Evolutionary conservation across 345 rosid genomes (phyloP), one percentile per base, ranked within the genome.

Genomic region (Orychophragmus violaceus): DNA sequence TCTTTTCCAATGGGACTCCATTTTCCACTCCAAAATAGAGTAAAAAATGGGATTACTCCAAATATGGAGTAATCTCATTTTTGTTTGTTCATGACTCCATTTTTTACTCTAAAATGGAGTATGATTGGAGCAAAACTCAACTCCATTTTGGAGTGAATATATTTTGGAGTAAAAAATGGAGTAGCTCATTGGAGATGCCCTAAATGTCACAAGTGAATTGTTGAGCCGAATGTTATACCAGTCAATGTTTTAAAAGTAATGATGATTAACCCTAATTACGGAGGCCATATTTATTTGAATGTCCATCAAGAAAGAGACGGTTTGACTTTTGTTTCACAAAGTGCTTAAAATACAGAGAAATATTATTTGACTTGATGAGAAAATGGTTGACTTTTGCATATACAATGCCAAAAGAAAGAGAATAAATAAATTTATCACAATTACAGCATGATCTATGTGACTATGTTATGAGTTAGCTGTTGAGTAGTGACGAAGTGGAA

Each of bases 361-460:
- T 2, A 14, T 0, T 4, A 10, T 30, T 63, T 63, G 64, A 55
- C 64, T 33, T 12, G 18, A 35, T n/a, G 3, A 21, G 13, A n/a
- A 21, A 58, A 21, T 21, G 30, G 52, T 21, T 45, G 52, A 46
- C n/a, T 3, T 22, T 6, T 23, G 48, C 19, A 17, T 44, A 44
- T 33, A 45, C 19, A 41, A 22, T 24, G 22, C 19, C 18, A 37
- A 25, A 18, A 18, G 17, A 13, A 50, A 23, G 25, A 3, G 7
- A 49, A 18, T 45, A 63, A 62, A 54, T 13, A 19, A 33, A 50
- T 27, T 45, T 6, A 48, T 45, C 51, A 71, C 8, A 64, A 37
- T 4, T 35, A 71, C 44, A 64, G 70, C 76, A 71, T 71, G 76
- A 46, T 71, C 8, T 41, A 56, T 71, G 70, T 25, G 10, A 54